phyloP scores from a whole-genome alignment of 805 yeast species.

The Cyberlindnera veronae region DNA sequence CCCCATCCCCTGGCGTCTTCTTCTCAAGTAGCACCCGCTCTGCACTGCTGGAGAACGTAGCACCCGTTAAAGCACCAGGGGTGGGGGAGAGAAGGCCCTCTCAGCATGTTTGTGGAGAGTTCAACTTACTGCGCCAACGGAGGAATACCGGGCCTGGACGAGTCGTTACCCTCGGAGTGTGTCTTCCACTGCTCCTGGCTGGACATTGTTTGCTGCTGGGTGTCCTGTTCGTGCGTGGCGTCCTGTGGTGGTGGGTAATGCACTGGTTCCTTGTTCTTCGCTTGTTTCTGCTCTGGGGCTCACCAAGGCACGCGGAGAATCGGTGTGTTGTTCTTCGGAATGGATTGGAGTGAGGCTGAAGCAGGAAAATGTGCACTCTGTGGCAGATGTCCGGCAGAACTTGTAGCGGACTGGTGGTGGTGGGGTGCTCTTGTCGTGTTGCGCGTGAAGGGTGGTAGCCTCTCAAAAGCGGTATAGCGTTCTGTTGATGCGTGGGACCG shows the following conservation, averaged over 20 bases:
- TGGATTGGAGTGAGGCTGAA: no score
- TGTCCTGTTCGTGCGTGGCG: slow-evolving; percentile 1
- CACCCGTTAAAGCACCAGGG: background rate
- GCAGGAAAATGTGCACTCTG: no score
- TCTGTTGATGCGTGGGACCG: slow-evolving; percentile 1
- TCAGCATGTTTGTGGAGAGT: background rate
- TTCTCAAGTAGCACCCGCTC: no score
- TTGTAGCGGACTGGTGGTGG: no score
- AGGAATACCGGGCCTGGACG: slow-evolving; percentile 27
- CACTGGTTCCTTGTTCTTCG: slow-evolving; percentile 1
- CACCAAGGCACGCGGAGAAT: no score
- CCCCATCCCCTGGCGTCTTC: no score
- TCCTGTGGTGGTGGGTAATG: background rate
- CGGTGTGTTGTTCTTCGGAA: no score
- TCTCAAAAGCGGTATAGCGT: background rate
- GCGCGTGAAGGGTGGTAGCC: background rate
- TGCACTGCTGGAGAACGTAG: background rate
- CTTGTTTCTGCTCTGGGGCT: no score
- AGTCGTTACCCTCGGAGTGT: slow-evolving; percentile 22
- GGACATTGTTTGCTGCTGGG: slow-evolving; percentile 16
- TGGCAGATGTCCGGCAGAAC: no score
- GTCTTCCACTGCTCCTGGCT: slow-evolving; percentile 26
- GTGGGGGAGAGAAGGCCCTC: background rate
- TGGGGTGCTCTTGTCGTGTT: background rate
- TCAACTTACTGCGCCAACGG: slow-evolving; percentile 28